These are phyloP conservation scores for Penicillium paneum DNA, from an alignment of 2,329 filamentous ascomycete genomes.

Conservation along the genomic window DNA sequence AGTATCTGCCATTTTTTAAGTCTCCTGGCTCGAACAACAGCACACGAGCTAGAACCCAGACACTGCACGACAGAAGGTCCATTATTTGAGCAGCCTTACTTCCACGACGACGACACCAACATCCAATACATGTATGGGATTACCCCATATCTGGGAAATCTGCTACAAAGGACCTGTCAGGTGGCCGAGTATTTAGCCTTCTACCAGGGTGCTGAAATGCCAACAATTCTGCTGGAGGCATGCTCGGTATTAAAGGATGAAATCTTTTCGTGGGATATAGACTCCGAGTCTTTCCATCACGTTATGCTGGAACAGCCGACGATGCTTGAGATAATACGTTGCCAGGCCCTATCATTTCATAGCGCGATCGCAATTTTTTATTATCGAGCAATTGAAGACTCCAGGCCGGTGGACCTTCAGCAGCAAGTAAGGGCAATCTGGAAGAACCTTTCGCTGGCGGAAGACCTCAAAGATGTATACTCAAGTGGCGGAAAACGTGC, in stretches of 20 bases:
- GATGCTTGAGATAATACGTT: conserved; percentile 12
- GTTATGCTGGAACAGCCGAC: background rate
- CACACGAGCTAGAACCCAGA: conserved; percentile 7
- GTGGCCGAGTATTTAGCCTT: conserved; percentile 4
- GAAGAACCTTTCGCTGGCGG: conserved; percentile 14
- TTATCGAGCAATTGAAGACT: conserved; percentile 14
- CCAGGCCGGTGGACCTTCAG: conserved; percentile 1
- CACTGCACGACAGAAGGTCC: background rate
- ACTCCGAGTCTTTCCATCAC: conserved; percentile 3
- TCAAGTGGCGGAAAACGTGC: conserved; percentile 11
- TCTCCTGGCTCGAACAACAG: conserved; percentile 18
- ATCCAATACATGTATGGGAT: conserved; percentile 22
- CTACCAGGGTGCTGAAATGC: background rate
- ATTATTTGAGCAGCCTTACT: conserved; percentile 1
- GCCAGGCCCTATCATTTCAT: conserved; percentile 18
- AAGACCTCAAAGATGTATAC: conserved; percentile 15
- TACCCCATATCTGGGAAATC: conserved; percentile 17
- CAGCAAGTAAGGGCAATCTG: conserved; percentile 8
- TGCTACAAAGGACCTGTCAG: conserved; percentile 18
- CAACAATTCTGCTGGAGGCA: background rate
- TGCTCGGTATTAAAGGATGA: background rate
- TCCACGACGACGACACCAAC: conserved; percentile 4
- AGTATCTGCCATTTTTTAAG: conserved; percentile 21
- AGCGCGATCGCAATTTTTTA: conserved; percentile 16
- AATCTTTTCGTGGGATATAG: conserved; percentile 4